These are phyloP conservation scores for Coprinellus aureogranulatus DNA, from an alignment of 768 basidiomycete species.

Conservation along the genomic window DNA sequence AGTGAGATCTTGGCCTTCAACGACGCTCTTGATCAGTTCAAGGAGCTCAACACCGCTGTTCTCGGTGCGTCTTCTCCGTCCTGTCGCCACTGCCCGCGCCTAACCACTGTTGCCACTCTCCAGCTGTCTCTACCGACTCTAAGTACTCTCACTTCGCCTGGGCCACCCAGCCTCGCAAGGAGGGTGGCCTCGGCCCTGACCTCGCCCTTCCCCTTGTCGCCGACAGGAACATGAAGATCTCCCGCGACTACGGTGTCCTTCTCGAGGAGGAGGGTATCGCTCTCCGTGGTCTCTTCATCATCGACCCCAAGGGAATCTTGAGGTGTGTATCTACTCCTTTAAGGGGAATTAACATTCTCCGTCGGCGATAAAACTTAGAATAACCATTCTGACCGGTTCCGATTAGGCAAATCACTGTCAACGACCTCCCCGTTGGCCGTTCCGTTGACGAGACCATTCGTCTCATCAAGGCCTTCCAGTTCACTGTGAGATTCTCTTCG, in stretches of 20 bases:
- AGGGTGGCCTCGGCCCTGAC: slow-evolving; percentile 88
- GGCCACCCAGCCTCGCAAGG: slow-evolving; percentile 76
- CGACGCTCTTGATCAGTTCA: slow-evolving; percentile 75
- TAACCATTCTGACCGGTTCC: not conserved
- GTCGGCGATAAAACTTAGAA: not conserved
- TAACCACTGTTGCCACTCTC: not conserved
- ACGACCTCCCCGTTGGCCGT: slow-evolving; percentile 93
- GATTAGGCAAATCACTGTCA: slow-evolving; percentile 76
- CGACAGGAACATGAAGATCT: slow-evolving; percentile 74
- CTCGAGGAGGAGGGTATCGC: slow-evolving; percentile 87
- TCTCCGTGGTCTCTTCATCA: slow-evolving; percentile 82
- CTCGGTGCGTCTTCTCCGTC: slow-evolving; percentile 52
- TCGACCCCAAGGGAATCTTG: slow-evolving; percentile 78
- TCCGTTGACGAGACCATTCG: slow-evolving; percentile 92
- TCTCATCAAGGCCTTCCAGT: slow-evolving; percentile 92
- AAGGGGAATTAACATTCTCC: not conserved
- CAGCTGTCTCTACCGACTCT: slow-evolving; percentile 88
- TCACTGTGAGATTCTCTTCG: slow-evolving; percentile 51
- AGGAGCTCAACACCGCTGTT: slow-evolving; percentile 68
- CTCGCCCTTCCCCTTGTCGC: slow-evolving; percentile 82
- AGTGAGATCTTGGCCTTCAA: slow-evolving; percentile 93
- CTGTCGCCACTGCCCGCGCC: not conserved
- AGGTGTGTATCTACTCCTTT: slow-evolving; percentile 39
- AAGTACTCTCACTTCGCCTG: slow-evolving; percentile 86
- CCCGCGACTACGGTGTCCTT: slow-evolving; percentile 84